Evolutionary conservation across 1,284 basidiomycete species (phyloP).

Genomic region (Psilocybe mexicana): DNA sequence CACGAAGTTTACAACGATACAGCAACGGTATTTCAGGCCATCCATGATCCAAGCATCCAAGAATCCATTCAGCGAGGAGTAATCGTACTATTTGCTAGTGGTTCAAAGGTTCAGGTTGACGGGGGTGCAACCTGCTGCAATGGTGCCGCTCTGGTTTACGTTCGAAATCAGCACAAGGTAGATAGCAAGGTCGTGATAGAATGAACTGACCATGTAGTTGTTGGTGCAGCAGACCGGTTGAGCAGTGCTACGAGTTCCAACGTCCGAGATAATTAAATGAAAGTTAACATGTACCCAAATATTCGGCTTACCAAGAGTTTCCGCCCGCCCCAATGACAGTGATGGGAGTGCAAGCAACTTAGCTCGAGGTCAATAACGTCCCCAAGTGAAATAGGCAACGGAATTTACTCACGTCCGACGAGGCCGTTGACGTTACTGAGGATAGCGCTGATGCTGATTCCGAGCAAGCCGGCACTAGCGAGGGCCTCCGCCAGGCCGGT

Average conservation of each 20-base stretch:
- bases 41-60: too few relatives aligned
- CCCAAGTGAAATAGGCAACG: too few relatives aligned
- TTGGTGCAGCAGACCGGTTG: slow-evolving; percentile 31
- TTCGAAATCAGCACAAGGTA: not conserved
- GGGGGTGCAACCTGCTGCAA: slow-evolving; percentile 31
- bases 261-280: not conserved
- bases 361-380: not conserved
- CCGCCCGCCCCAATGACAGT: slow-evolving; percentile 9
- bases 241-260: slow-evolving; percentile 13
- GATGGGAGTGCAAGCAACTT: slow-evolving; percentile 17
- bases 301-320: slow-evolving; percentile 12
- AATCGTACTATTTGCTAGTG: too few relatives aligned
- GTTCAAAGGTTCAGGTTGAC: slow-evolving; percentile 28
- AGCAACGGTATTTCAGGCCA: too few relatives aligned
- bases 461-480: slow-evolving; percentile 10
- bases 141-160: slow-evolving; percentile 27
- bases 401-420: slow-evolving; percentile 11
- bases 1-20: too few relatives aligned
- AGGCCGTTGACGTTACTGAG: slow-evolving; percentile 11
- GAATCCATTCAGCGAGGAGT: too few relatives aligned
- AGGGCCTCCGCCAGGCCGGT: slow-evolving; percentile 4
- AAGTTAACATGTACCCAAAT: not conserved
- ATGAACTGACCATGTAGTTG: slow-evolving; percentile 19
- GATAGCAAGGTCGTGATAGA: not conserved
- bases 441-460: slow-evolving; percentile 12